Evolutionary conservation across 2,329 filamentous ascomycete species (phyloP).

Genomic region (Corinectria fuckeliana): DNA sequence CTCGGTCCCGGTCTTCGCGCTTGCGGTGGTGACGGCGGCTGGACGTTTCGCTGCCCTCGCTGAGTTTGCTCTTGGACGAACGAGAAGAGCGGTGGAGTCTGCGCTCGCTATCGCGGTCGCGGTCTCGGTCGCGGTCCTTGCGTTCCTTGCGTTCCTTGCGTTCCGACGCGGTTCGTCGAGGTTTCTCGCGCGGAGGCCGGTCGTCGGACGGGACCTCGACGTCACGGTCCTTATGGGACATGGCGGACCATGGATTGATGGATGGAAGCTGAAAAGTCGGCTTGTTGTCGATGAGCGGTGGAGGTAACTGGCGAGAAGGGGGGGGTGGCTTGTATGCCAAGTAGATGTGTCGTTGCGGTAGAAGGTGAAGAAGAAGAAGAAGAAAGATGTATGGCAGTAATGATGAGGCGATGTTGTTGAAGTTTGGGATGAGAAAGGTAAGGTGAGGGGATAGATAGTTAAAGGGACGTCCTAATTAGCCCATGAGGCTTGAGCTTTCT

Average conservation of each 20-base stretch:
- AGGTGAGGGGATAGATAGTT: slow-evolving; percentile 29
- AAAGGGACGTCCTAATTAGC: slow-evolving; percentile 26
- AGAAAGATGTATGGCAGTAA: background rate
- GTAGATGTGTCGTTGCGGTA: slow-evolving; percentile 3
- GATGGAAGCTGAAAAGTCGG: background rate
- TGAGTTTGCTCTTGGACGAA: slow-evolving; percentile 50
- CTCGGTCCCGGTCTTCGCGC: slow-evolving; percentile 41
- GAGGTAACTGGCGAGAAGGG: slow-evolving; percentile 17
- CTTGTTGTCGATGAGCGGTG: slow-evolving; percentile 3
- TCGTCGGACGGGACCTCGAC: slow-evolving; percentile 47
- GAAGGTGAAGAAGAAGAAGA: slow-evolving; percentile 13
- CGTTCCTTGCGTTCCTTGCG: slow-evolving; percentile 46
- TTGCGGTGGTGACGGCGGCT: slow-evolving; percentile 42
- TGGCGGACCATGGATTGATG: slow-evolving; percentile 41
- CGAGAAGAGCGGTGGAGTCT: slow-evolving; percentile 49
- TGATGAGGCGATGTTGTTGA: slow-evolving; percentile 14
- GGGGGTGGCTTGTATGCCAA: slow-evolving; percentile 1
- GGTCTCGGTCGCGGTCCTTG: slow-evolving; percentile 40
- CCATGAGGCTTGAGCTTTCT: slow-evolving; percentile 30
- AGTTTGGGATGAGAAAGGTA: slow-evolving; percentile 9
- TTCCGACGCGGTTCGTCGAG: slow-evolving; percentile 48
- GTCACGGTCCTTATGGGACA: slow-evolving; percentile 53
- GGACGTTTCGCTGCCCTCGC: slow-evolving; percentile 50
- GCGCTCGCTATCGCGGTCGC: slow-evolving; percentile 44
- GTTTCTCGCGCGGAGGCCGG: slow-evolving; percentile 49